Conservation (phyloP, 2,329 filamentous ascomycete genomes). For the Diaporthe capsici region DNA sequence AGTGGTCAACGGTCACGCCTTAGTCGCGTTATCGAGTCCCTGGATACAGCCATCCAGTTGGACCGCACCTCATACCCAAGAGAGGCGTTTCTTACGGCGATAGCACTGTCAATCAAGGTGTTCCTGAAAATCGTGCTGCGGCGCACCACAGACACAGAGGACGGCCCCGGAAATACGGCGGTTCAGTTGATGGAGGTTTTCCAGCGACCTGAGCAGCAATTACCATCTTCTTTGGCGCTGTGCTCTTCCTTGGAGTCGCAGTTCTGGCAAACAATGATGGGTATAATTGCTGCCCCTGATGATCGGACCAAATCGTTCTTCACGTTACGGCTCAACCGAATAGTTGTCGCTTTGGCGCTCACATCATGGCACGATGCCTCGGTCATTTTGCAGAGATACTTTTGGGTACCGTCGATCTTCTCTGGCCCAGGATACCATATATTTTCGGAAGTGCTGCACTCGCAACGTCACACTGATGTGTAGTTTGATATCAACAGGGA, state of each 20-base stretch:
- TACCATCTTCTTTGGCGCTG: conserved; percentile 1
- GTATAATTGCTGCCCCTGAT: not conserved
- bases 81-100: conserved; percentile 6
- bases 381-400: not conserved
- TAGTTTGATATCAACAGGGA: not conserved
- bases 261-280: conserved; percentile 13
- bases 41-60: not conserved
- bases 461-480: not conserved
- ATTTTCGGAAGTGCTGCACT: not conserved
- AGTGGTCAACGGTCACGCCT: not conserved
- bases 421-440: not conserved
- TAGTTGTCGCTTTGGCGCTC: not conserved
- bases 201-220: not conserved
- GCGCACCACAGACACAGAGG: not conserved
- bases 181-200: conserved; percentile 5
- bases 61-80: not conserved
- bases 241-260: not conserved
- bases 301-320: not conserved
- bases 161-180: not conserved
- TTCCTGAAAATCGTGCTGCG: not conserved
- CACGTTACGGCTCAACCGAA: not conserved
- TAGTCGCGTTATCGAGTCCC: not conserved
- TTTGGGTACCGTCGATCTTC: conserved; percentile 18
- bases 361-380: not conserved
- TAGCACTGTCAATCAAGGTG: not conserved